Evolutionary conservation across 164 flowering plant species (phyloP), one percentile per base, ranked within the genome.

Genomic region (Vitis riparia): DNA sequence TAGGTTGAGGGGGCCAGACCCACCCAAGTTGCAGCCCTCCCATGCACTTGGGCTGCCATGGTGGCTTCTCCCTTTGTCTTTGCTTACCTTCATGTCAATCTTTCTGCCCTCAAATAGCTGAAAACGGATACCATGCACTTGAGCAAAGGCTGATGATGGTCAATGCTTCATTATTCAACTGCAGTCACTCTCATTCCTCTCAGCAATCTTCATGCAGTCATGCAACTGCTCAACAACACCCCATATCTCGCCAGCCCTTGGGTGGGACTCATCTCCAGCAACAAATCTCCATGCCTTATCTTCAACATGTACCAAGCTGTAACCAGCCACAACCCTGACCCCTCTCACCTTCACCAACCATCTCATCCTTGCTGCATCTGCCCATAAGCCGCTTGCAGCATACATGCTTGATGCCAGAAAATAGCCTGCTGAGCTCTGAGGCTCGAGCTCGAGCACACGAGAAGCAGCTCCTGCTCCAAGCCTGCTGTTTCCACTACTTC

Each of bases 381-480:
- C 70, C 98, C 93, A 89, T 23, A 69, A 67, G n/a, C 93, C 87
- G 2, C 73, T 74, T 12, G 83, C 78, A 11, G 91, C 92, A 70
- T 84, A 86, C 80, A 88, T 78, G 77, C 76, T 82, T 11, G 97
- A 88, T 8, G 89, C 91, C 2, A 91, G 84, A 76, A 87, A 11
- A 76, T 94, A 94, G 52, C 89, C 89, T 0, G 89, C 78, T 0
- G 93, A 83, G 59, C 69, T 79, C 19, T 19, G 76, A 32, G 98
- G 97, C 82, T 94, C 97, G 65, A 94, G 51, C 74, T 92, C 86
- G 52, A 92, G 82, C 71, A 91, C 85, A 44, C 55, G 84, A 48
- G 80, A 47, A 4, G 72, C 77, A 44, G 80, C 97, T 68, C 59
- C 75, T 52, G 56, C 75, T 27, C 88, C 89, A 30, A 89, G 68